Conservation (phyloP, 139 green algal species). For the Coelastrella sp. region DNA sequence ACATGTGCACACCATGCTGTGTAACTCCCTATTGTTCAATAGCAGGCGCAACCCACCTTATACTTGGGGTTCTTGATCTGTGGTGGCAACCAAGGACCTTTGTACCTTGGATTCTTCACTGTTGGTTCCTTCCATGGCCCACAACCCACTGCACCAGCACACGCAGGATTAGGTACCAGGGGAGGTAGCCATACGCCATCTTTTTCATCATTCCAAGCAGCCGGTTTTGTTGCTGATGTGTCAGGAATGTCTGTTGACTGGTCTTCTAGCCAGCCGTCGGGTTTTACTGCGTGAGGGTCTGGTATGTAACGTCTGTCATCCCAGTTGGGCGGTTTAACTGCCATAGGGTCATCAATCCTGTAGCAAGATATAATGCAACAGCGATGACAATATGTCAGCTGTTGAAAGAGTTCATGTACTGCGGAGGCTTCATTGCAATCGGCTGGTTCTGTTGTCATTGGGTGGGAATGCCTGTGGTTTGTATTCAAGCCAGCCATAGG, state of each 20-base stretch:
- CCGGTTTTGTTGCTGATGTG: slow-evolving; percentile 83
- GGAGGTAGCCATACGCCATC: slow-evolving; percentile 88
- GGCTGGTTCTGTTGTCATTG: too few relatives aligned
- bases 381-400: neutral
- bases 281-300: slow-evolving; percentile 87
- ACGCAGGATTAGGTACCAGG: slow-evolving; percentile 80
- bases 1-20: neutral
- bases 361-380: neutral
- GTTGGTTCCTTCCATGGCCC: slow-evolving; percentile 90
- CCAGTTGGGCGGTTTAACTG: slow-evolving; percentile 92
- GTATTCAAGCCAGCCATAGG: too few relatives aligned
- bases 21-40: too few relatives aligned
- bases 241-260: slow-evolving; percentile 87
- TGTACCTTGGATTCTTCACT: slow-evolving; percentile 93
- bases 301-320: slow-evolving; percentile 85
- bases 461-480: too few relatives aligned
- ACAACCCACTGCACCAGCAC: slow-evolving; percentile 82
- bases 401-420: too few relatives aligned
- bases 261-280: slow-evolving; percentile 94
- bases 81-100: slow-evolving; percentile 88
- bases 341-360: slow-evolving; percentile 89
- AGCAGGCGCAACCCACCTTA: slow-evolving; percentile 70
- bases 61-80: slow-evolving; percentile 94
- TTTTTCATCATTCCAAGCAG: slow-evolving; percentile 97
- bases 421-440: too few relatives aligned